phyloP scores from a whole-genome alignment of 768 basidiomycete genomes.

The Suillus plorans region DNA sequence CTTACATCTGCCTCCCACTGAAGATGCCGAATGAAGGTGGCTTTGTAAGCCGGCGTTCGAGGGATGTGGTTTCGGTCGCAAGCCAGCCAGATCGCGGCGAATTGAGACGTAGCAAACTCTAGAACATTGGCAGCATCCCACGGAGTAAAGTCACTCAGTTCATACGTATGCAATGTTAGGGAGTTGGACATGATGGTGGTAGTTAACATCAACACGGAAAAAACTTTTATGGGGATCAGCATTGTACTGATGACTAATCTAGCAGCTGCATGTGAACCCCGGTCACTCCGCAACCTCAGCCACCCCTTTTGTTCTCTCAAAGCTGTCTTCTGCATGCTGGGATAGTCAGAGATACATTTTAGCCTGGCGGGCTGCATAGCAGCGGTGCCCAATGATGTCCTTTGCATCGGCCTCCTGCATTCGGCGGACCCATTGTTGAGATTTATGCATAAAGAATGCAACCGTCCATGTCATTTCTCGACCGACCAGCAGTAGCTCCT shows the following conservation, averaged over 20 bases:
- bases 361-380: neutral
- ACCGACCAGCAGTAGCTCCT: too few species aligned
- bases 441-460: too few species aligned
- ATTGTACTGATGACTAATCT: neutral
- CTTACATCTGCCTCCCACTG: neutral
- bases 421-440: too few species aligned
- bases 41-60: neutral
- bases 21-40: neutral
- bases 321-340: neutral
- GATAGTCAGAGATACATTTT: neutral
- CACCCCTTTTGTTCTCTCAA: neutral
- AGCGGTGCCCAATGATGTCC: too few species aligned
- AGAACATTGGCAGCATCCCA: neutral
- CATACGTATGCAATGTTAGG: neutral
- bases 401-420: too few species aligned
- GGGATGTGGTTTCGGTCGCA: neutral
- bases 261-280: neutral
- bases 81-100: neutral
- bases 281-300: neutral
- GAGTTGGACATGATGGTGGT: neutral
- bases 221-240: neutral
- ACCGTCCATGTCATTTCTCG: too few species aligned
- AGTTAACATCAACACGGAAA: neutral
- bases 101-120: neutral
- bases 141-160: neutral